These are phyloP conservation scores for Cladosporium sp. DNA, from an alignment of 2,329 filamentous ascomycete genomes.

Conservation along the genomic window DNA sequence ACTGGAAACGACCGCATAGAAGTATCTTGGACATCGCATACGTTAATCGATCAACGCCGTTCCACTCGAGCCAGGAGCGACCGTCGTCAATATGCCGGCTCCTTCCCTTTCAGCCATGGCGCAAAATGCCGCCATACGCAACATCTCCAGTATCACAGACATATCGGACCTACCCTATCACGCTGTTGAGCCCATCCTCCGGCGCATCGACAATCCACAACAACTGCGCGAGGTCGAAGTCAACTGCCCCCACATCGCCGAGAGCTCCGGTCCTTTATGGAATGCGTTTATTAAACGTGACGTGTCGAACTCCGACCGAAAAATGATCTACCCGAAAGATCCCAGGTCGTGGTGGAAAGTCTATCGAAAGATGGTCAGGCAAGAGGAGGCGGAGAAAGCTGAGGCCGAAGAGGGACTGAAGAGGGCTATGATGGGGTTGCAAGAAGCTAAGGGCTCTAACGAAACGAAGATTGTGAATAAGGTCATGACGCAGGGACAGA, in stretches of 20 bases:
- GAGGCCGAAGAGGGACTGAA: slow-evolving; percentile 29
- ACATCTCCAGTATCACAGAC: slow-evolving; percentile 53
- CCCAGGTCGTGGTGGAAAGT: slow-evolving; percentile 72
- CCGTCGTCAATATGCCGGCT: slow-evolving; percentile 24
- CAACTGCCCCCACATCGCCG: slow-evolving; percentile 71
- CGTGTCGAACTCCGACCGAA: slow-evolving; percentile 62
- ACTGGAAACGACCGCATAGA: not conserved
- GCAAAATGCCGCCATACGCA: slow-evolving; percentile 37
- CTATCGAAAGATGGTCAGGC: slow-evolving; percentile 52
- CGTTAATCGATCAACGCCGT: not conserved
- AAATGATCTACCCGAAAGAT: slow-evolving; percentile 62
- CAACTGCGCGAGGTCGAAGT: slow-evolving; percentile 71
- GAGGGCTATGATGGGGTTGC: slow-evolving; percentile 58
- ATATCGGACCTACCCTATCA: slow-evolving; percentile 68
- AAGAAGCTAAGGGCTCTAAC: slow-evolving; percentile 52
- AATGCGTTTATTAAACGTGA: slow-evolving; percentile 71
- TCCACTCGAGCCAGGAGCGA: not conserved
- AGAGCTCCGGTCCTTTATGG: slow-evolving; percentile 71
- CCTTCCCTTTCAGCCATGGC: slow-evolving; percentile 37
- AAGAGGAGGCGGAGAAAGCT: slow-evolving; percentile 34
- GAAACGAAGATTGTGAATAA: slow-evolving; percentile 38
- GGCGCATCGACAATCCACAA: slow-evolving; percentile 65
- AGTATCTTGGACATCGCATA: not conserved
- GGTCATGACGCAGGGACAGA: slow-evolving; percentile 17
- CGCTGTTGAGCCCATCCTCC: slow-evolving; percentile 63